Base-by-base conservation (phyloP, 768 basidiomycete species). In the Auriscalpium vulgare region DNA sequence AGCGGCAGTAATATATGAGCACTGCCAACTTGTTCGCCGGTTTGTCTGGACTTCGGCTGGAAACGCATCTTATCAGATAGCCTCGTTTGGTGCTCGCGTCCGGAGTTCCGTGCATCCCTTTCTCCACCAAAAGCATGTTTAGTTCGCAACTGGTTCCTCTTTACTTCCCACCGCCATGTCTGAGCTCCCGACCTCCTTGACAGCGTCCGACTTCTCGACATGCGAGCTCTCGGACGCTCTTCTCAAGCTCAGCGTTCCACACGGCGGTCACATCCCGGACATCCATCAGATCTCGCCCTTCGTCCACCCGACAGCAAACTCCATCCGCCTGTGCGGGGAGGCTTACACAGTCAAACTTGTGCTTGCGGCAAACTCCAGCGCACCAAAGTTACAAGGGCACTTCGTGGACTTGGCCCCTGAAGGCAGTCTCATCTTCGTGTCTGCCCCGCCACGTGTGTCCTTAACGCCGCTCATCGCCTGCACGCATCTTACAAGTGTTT, bases 311-410 rank as follows among this genome's bases (percentile, higher is more conserved):
- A 51, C 72, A 46, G 69, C 77, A 40, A 50, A 49, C 16, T 14
- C 40, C n/a, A 37, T 47, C 19, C 74, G 72, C 50, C 68, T 85
- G 48, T 89, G 87, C 64, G 89, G 85, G 2, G 87, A 85, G 37
- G 94, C 90, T 2, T 94, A 90, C 67, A 95, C 94, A 1, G 91
- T 95, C 40, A 77, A 83, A 70, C 89, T 95, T 82, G 88, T 91
- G 10, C 67, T 74, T 8, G 72, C 75, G 0, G 76, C 77, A 0
- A 79, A 90, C 65, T 76, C 70, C 29, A 66, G 74, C 8, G 78
- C 87, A 0, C 88, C 91, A 0, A 87, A 76, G 63, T 74, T 85
- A 1, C 71, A 79, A 0, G 70, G 75, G 7, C 94, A 95, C 67
- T 95, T 91, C 63, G 88, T 95, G 17, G 94, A 97, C 67, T 82